Percentiles rank a stretch among this genome's conserved stretches.
phyloP scores from a whole-genome alignment of 2,329 filamentous ascomycete genomes.

The Fusarium equiseti region DNA sequence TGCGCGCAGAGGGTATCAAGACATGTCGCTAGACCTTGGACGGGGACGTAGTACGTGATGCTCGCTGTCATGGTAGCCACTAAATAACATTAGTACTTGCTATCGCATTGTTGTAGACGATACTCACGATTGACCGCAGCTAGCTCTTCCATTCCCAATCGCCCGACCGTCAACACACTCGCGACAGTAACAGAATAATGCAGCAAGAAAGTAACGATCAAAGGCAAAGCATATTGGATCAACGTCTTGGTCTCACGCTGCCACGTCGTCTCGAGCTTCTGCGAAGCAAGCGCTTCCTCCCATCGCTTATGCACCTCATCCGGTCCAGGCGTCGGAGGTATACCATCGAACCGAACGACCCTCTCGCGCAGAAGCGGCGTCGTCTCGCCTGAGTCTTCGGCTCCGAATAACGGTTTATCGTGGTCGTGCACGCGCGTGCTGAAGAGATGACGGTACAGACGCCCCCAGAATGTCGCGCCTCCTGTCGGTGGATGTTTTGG shows the following conservation, averaged over 20 bases:
- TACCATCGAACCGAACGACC: conserved; percentile 5
- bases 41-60: conserved; percentile 80
- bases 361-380: conserved; percentile 13
- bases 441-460: conserved; percentile 29
- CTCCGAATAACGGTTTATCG: conserved; percentile 3
- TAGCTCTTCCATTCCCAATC: conserved; percentile 71
- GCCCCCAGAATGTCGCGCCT: background rate
- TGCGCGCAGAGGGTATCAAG: conserved; percentile 92
- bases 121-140: conserved; percentile 54
- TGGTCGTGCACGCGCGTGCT: conserved; percentile 36
- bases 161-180: conserved; percentile 79
- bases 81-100: background rate
- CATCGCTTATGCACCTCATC: conserved; percentile 58
- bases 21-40: conserved; percentile 84
- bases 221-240: conserved; percentile 72
- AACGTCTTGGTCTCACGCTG: conserved; percentile 86
- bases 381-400: conserved; percentile 14
- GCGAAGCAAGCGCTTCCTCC: conserved; percentile 83
- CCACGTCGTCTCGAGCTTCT: conserved; percentile 88
- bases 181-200: conserved; percentile 84
- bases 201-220: conserved; percentile 76
- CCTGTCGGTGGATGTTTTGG: background rate
- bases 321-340: conserved; percentile 20
- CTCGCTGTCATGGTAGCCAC: conserved; percentile 77
- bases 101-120: rapidly evolving